These are phyloP conservation scores for Colletotrichum sp. DNA, from an alignment of 2,329 filamentous ascomycete genomes.

Conservation along the genomic window DNA sequence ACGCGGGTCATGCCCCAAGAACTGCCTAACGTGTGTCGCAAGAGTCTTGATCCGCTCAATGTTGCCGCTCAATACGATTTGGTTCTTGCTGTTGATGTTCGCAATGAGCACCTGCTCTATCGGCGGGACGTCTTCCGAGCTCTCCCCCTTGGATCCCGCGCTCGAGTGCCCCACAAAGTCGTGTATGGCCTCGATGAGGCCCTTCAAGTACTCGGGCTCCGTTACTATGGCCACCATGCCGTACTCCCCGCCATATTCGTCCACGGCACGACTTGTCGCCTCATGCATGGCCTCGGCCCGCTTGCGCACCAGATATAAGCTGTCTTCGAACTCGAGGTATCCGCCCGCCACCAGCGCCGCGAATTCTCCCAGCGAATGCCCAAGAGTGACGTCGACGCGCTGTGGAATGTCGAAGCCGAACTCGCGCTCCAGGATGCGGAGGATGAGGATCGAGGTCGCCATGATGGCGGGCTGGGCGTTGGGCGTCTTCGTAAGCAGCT, in stretches of 20 bases:
- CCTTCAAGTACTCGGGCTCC: conserved; percentile 75
- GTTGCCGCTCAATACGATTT: conserved; percentile 91
- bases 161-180: conserved; percentile 77
- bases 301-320: conserved; percentile 75
- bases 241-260: conserved; percentile 77
- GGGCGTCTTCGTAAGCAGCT: conserved; percentile 77
- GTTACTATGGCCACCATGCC: conserved; percentile 95
- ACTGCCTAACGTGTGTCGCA: conserved; percentile 84
- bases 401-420: conserved; percentile 77
- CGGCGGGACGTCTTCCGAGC: conserved; percentile 69
- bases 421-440: conserved; percentile 84
- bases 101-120: conserved; percentile 90
- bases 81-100: conserved; percentile 95
- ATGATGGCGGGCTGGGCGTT: conserved; percentile 96
- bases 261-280: conserved; percentile 70
- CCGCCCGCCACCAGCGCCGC: conserved; percentile 86
- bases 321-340: conserved; percentile 79
- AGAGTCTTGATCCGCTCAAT: conserved; percentile 82
- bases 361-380: conserved; percentile 93
- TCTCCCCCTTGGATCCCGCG: conserved; percentile 71
- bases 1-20: conserved; percentile 88
- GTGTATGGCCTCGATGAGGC: conserved; percentile 75
- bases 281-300: conserved; percentile 85
- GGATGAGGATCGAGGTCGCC: conserved; percentile 89
- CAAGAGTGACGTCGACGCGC: conserved; percentile 81